A percentile compares a stretch with the other conserved stretches of the same genome.
Conservation (phyloP, 2,329 filamentous ascomycete species). For the Colletotrichum salicis region DNA sequence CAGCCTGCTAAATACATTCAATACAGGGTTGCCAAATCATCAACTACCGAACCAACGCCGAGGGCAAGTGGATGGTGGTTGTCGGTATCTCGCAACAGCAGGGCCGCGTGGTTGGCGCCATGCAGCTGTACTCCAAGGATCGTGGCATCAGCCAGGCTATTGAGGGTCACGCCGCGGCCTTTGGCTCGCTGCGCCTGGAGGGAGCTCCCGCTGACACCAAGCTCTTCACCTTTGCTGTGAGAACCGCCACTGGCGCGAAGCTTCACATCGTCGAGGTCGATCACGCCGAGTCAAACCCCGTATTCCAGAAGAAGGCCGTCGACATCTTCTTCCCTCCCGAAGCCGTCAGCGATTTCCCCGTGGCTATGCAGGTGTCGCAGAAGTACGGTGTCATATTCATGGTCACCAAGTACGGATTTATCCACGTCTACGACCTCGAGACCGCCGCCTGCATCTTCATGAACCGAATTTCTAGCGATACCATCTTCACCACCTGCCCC, state of each 20-base stretch:
- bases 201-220: constrained; percentile 91
- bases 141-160: constrained; percentile 97
- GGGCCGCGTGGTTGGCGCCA: constrained; percentile 91
- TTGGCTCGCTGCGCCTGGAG: constrained; percentile 88
- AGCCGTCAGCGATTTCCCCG: constrained; percentile 96
- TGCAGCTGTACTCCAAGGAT: constrained; percentile 97
- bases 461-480: constrained; percentile 99
- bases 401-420: constrained; percentile 98
- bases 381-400: constrained; percentile 98
- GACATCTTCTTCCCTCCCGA: constrained; percentile 98
- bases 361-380: constrained; percentile 95
- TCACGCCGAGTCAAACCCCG: constrained; percentile 87
- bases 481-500: constrained; percentile 92
- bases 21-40: constrained; percentile 94
- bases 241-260: constrained; percentile 89
- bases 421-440: constrained; percentile 98
- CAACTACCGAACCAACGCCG: constrained; percentile 96
- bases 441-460: constrained; percentile 97
- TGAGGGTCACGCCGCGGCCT: constrained; percentile 95
- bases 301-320: constrained; percentile 94
- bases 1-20: constrained; percentile 4
- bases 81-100: constrained; percentile 95
- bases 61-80: constrained; percentile 98
- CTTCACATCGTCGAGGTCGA: constrained; percentile 98
- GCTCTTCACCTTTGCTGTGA: constrained; percentile 95